A percentile compares a stretch with the other conserved stretches of the same genome.
phyloP scores from a whole-genome alignment of 257 asterid genomes.

The Gentiana dahurica region DNA sequence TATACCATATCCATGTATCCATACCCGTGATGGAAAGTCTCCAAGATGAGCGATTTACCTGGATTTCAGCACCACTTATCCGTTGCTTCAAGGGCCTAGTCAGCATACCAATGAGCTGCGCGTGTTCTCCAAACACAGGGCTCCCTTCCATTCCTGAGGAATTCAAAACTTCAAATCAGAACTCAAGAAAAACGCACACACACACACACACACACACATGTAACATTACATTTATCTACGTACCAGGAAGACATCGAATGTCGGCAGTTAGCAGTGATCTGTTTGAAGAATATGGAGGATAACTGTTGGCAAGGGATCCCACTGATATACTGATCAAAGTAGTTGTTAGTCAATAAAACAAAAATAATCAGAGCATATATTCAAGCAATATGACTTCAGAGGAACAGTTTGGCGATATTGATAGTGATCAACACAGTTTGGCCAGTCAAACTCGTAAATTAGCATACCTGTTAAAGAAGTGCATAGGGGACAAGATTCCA shows the following conservation, averaged over 20 bases:
- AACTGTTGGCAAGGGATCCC: conserved; percentile 84
- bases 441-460: conserved; percentile 4
- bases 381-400: too few relatives aligned
- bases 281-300: conserved; percentile 50
- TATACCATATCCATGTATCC: too few relatives aligned
- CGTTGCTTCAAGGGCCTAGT: conserved; percentile 79
- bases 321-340: conserved; percentile 59
- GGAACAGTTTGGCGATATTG: too few relatives aligned
- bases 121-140: conserved; percentile 75
- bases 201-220: background rate
- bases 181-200: conserved; percentile 15
- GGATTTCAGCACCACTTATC: conserved; percentile 86
- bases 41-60: conserved; percentile 34
- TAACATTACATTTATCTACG: conserved; percentile 19
- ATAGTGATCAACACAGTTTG: too few relatives aligned
- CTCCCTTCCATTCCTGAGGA: conserved; percentile 96
- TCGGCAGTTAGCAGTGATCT: conserved; percentile 87
- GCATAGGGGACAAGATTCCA: conserved; percentile 93
- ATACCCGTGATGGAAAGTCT: background rate
- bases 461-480: conserved; percentile 80
- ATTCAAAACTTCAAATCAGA: conserved; percentile 22
- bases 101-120: conserved; percentile 68
- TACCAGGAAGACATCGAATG: conserved; percentile 97
- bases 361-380: conserved; percentile 6
- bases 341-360: conserved; percentile 8